These are phyloP conservation scores for Colletotrichum spinosum DNA, from an alignment of 2,329 filamentous ascomycete species.

Conservation along the genomic window DNA sequence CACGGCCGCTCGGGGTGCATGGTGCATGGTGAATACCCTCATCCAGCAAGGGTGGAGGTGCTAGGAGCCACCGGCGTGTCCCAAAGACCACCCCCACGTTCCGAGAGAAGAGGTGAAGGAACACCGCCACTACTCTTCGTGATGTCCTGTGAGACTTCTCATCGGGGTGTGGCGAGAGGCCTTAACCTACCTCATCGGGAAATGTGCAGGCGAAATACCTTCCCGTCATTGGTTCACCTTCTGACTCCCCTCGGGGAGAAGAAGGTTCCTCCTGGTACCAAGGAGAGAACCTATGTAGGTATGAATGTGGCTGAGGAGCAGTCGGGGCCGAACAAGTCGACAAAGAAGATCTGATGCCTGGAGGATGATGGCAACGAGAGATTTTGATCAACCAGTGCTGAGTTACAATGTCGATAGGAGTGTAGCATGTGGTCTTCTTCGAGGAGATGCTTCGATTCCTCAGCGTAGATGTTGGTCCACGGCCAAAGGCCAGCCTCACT, in stretches of 20 bases:
- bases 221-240: slow-evolving; percentile 36
- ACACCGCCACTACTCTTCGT: slow-evolving; percentile 17
- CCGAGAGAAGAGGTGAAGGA: slow-evolving; percentile 1
- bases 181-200: slow-evolving; percentile 35
- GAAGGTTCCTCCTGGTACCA: slow-evolving; percentile 19
- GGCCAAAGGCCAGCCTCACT: background rate
- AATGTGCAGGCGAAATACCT: slow-evolving; percentile 20
- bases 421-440: background rate
- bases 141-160: slow-evolving; percentile 15
- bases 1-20: slow-evolving; percentile 1
- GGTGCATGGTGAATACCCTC: slow-evolving; percentile 3
- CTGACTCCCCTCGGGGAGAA: slow-evolving; percentile 22
- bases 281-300: background rate
- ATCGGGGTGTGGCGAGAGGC: slow-evolving; percentile 15
- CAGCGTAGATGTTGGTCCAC: background rate
- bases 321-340: background rate
- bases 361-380: no score
- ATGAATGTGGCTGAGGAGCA: slow-evolving; percentile 22
- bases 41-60: background rate
- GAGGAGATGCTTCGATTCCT: background rate
- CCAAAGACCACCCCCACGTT: slow-evolving; percentile 8
- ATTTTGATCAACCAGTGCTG: no score
- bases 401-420: no score
- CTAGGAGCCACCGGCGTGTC: slow-evolving; percentile 6
- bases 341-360: no score